These are phyloP conservation scores for Tephrocybe sp. DNA, from an alignment of 768 basidiomycete species.

Conservation along the genomic window DNA sequence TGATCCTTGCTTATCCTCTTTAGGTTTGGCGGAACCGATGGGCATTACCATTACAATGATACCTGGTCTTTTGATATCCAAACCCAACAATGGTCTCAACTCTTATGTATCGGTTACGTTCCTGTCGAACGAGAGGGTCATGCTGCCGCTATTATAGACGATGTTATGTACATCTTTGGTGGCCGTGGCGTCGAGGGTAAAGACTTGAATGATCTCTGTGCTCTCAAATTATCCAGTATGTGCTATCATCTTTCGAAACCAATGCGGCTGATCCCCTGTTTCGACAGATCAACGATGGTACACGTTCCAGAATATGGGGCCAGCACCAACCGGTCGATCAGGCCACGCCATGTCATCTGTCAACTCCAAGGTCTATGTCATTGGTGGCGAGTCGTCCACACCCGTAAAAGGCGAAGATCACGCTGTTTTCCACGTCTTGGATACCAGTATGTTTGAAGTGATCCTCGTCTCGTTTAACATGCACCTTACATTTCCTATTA, in stretches of 20 bases:
- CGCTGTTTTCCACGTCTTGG: slow-evolving; percentile 82
- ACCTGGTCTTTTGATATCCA: slow-evolving; percentile 92
- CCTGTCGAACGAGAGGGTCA: slow-evolving; percentile 96
- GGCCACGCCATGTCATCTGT: slow-evolving; percentile 98
- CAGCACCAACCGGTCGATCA: slow-evolving; percentile 85
- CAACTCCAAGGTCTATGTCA: slow-evolving; percentile 84
- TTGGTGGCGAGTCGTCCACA: slow-evolving; percentile 91
- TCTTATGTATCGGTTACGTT: slow-evolving; percentile 95
- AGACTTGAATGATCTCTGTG: slow-evolving; percentile 90
- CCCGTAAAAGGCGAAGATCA: slow-evolving; percentile 76
- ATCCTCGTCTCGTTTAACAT: background rate
- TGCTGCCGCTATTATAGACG: slow-evolving; percentile 93
- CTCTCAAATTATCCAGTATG: slow-evolving; percentile 96
- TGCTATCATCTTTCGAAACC: slow-evolving; percentile 16
- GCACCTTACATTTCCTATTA: slow-evolving; percentile 10
- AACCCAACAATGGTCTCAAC: slow-evolving; percentile 82
- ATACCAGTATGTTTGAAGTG: slow-evolving; percentile 91
- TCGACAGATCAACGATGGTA: slow-evolving; percentile 92
- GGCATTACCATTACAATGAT: slow-evolving; percentile 98
- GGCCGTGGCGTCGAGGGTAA: slow-evolving; percentile 97
- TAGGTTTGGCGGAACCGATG: slow-evolving; percentile 97
- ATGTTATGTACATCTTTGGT: slow-evolving; percentile 97
- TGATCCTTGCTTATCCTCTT: no score
- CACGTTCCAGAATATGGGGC: slow-evolving; percentile 99
- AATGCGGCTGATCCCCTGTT: slow-evolving; percentile 4